Evolutionary conservation across 495 filamentous ascomycete species (phyloP).

Genomic region (Xylaria sp.): DNA sequence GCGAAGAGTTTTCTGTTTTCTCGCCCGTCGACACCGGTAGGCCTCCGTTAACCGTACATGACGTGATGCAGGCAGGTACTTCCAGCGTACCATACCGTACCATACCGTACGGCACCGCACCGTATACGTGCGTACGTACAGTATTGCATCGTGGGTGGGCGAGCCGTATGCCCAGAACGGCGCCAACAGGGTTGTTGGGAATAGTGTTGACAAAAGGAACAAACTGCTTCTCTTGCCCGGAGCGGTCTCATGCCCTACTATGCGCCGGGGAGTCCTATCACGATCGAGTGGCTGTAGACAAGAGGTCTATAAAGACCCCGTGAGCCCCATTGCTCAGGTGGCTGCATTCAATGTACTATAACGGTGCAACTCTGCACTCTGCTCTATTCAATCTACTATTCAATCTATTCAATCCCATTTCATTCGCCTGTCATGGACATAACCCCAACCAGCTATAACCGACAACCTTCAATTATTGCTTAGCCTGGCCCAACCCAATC

Average conservation of each 20-base stretch:
- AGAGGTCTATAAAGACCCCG: slow-evolving; percentile 24
- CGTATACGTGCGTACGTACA: no score
- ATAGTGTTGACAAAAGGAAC: slow-evolving; percentile 17
- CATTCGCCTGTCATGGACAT: slow-evolving; percentile 21
- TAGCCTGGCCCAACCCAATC: slow-evolving; percentile 21
- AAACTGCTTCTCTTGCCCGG: slow-evolving; percentile 15
- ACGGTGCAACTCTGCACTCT: not conserved
- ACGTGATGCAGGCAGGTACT: not conserved
- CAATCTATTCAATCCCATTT: no score
- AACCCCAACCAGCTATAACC: slow-evolving; percentile 3
- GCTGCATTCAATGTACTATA: slow-evolving; percentile 9
- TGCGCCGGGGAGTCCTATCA: not conserved
- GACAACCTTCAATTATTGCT: slow-evolving; percentile 18
- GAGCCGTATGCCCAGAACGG: slow-evolving; percentile 20
- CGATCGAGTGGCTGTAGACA: not conserved
- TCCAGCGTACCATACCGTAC: no score
- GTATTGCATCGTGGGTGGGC: no score
- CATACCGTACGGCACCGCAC: slow-evolving; percentile 17
- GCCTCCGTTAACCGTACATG: slow-evolving; percentile 14
- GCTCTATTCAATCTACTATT: not conserved
- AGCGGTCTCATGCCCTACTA: slow-evolving; percentile 4
- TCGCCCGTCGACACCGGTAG: slow-evolving; percentile 29
- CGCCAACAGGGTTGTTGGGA: slow-evolving; percentile 24
- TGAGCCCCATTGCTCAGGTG: slow-evolving; percentile 14
- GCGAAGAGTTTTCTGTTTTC: slow-evolving; percentile 35